phyloP scores from a whole-genome alignment of 805 yeast species.

The Candida silvicultrix region DNA sequence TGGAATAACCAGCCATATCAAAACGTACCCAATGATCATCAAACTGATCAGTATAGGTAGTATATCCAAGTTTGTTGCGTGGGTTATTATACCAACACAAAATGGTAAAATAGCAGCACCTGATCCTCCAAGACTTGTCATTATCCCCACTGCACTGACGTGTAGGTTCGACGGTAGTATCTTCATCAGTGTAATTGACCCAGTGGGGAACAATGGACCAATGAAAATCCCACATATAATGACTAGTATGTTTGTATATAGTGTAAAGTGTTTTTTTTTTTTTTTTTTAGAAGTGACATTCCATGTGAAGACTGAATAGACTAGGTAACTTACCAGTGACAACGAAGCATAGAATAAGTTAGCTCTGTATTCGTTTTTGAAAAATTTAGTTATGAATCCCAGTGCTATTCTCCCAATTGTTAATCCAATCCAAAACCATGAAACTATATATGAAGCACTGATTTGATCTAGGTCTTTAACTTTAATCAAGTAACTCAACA shows the following conservation, averaged over 20 bases:
- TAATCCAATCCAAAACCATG: conserved; percentile 70
- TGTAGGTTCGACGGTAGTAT: conserved; percentile 55
- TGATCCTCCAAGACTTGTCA: conserved; percentile 75
- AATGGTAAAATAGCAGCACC: conserved; percentile 79
- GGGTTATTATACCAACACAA: conserved; percentile 41
- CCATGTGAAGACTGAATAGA: conserved; percentile 12
- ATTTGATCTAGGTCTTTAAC: conserved; percentile 42
- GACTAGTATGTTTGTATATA: conserved; percentile 8
- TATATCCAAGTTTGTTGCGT: conserved; percentile 19
- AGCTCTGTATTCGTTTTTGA: conserved; percentile 37
- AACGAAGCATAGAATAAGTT: conserved; percentile 27
- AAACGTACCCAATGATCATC: conserved; percentile 5
- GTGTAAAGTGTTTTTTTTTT: conserved; percentile 7
- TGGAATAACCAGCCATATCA: conserved; percentile 7
- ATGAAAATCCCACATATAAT: conserved; percentile 50
- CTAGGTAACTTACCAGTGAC: conserved; percentile 25
- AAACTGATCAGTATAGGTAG: conserved; percentile 18
- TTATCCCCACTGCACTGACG: conserved; percentile 64
- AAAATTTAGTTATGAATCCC: conserved; percentile 47
- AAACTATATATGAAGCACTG: conserved; percentile 54
- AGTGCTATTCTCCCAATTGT: conserved; percentile 56
- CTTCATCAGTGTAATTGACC: conserved; percentile 57
- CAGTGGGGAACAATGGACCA: conserved; percentile 73
- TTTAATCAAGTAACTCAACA: conserved; percentile 52
- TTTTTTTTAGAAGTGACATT: conserved; percentile 30